Base-by-base conservation (phyloP, 2,329 filamentous ascomycete genomes). In the Penicillium janthinellum region DNA sequence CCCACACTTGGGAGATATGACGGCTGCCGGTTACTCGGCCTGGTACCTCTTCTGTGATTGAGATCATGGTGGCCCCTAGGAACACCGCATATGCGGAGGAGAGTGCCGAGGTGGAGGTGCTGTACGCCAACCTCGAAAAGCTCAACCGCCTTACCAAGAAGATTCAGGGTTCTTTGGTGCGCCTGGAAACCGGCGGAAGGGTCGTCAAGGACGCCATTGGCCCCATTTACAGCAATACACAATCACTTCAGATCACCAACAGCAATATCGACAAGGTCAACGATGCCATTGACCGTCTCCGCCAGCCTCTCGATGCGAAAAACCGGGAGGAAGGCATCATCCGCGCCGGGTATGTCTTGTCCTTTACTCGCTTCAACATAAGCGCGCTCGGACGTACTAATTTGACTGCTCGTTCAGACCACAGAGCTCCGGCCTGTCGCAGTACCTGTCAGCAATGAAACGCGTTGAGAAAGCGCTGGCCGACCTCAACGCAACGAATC, bases 81-180 rank as follows among this genome's bases (percentile, higher is more conserved):
- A 85, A 84, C 74, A 81, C 81, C 56, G 83, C 83, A 39, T 84
- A 84, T 73, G 85, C 85, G 38, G 86, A 89, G 77, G 86, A 89
- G 78, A 86, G 84, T 72, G 86, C 86, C 6, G 86, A 89, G 75
- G 86, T 88, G 44, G 86, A 88, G 74, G 86, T 88, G 56, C 76
- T 89, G 25, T 85, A 84, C 65, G 86, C 86, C 57, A 87, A 87
- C 66, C 86, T 98, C 63, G 92, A 96, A 69, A 98, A 96, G 84
- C 96, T 96, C 68, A 90, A 92, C 61, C 87, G 92, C 72, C 84
- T 98, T 74, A 96, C 92, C 35, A 96, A 95, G 81, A 96, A 96
- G 82, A 97, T 99, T 57, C 90, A 96, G 77, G 89, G 90, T 31
- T 96, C 91, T 54, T 84, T 97, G 67, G 86, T 87, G 39, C 86